Evolutionary conservation across 2,329 filamentous ascomycete species (phyloP).

Genomic region (Huntiella omanensis): DNA sequence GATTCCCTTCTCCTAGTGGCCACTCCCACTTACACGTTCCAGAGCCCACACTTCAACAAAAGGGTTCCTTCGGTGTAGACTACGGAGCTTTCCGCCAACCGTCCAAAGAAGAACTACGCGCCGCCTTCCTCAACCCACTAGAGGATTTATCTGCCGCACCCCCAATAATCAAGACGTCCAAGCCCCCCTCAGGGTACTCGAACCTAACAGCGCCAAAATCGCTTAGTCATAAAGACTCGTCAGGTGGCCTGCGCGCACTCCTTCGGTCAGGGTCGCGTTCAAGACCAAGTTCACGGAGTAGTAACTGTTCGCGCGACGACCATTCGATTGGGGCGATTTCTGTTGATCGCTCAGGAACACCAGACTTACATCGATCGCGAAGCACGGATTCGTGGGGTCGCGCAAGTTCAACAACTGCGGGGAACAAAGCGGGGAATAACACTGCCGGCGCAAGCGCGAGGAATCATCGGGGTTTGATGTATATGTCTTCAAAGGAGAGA

Average conservation of each 20-base stretch:
- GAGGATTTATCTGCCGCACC: constrained; percentile 43
- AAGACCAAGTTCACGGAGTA: constrained; percentile 37
- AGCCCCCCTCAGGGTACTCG: constrained; percentile 60
- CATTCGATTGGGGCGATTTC: constrained; percentile 46
- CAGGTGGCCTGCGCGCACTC: constrained; percentile 37
- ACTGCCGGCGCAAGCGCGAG: constrained; percentile 19
- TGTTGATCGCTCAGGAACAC: constrained; percentile 34
- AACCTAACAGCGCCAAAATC: constrained; percentile 45
- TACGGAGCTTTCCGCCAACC: constrained; percentile 46
- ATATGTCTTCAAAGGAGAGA: constrained; percentile 54
- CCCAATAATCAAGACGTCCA: constrained; percentile 64
- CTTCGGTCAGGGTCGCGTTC: constrained; percentile 34
- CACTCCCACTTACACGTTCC: not conserved
- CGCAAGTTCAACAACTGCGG: constrained; percentile 19
- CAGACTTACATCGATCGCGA: constrained; percentile 31
- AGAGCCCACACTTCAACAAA: not conserved
- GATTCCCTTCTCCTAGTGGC: not conserved
- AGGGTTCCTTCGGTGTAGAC: constrained; percentile 49
- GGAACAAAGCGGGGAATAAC: too few species aligned
- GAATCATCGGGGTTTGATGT: constrained; percentile 42
- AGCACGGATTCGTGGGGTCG: constrained; percentile 46
- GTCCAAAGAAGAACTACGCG: constrained; percentile 27
- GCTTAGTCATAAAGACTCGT: constrained; percentile 29
- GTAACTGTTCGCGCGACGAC: constrained; percentile 35
- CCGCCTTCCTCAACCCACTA: constrained; percentile 22